Evolutionary conservation across 2,329 filamentous ascomycete genomes (phyloP).

Genomic region (Alternaria incomplexa): DNA sequence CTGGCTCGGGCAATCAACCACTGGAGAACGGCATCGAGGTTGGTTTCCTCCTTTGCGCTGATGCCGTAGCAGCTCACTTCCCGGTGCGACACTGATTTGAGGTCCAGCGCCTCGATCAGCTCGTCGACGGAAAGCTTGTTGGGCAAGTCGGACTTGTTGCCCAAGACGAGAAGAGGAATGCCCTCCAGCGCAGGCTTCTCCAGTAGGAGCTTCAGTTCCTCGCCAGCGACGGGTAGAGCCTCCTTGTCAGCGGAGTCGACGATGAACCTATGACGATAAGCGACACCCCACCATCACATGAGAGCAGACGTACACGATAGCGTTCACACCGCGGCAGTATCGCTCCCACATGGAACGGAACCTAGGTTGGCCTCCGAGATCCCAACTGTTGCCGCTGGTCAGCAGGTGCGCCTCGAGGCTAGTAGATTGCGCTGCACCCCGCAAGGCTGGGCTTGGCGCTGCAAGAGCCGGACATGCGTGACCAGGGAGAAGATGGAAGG

Average conservation of each 20-base stretch:
- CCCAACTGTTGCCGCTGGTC: constrained; percentile 69
- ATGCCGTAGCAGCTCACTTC: constrained; percentile 99
- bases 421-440: constrained; percentile 38
- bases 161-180: constrained; percentile 91
- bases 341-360: constrained; percentile 99
- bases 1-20: constrained; percentile 91
- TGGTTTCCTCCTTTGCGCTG: constrained; percentile 98
- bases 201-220: constrained; percentile 90
- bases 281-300: constrained; percentile 19
- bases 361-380: constrained; percentile 93
- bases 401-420: constrained; percentile 39
- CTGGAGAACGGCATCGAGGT: constrained; percentile 93
- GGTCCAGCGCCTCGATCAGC: constrained; percentile 87
- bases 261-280: constrained; percentile 71
- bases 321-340: constrained; percentile 96
- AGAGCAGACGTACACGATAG: constrained; percentile 73
- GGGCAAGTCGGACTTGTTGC: constrained; percentile 96
- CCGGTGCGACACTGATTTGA: constrained; percentile 86
- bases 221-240: constrained; percentile 81
- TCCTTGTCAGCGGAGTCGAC: constrained; percentile 91
- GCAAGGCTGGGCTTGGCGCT: constrained; percentile 44
- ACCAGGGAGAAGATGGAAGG: constrained; percentile 35
- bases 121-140: constrained; percentile 92
- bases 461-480: constrained; percentile 46
- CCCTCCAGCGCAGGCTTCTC: constrained; percentile 82